Evolutionary conservation across 192 early-diverging fungal genomes (phyloP).

Genomic region (Coemansia biformis): DNA sequence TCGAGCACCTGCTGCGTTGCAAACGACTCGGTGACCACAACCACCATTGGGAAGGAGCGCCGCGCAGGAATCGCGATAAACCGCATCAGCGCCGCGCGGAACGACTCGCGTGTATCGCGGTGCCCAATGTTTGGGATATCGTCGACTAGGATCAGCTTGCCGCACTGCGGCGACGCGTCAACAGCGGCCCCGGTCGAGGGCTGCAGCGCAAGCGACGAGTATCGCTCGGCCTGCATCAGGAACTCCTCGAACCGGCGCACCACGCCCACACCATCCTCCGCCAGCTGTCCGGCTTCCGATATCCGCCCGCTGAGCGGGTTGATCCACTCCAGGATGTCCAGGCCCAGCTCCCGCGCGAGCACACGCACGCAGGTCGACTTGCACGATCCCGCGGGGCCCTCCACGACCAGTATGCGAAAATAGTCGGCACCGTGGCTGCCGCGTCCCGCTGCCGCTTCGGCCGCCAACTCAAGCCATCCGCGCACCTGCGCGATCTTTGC

Average conservation of each 20-base stretch:
- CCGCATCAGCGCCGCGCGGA: slow-evolving; percentile 44
- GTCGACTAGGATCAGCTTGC: slow-evolving; percentile 55
- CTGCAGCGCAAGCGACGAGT: slow-evolving; percentile 27
- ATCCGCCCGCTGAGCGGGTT: slow-evolving; percentile 35
- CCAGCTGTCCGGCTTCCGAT: slow-evolving; percentile 4
- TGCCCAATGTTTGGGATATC: slow-evolving; percentile 56
- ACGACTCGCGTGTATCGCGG: slow-evolving; percentile 49
- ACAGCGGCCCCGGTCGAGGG: too few relatives aligned
- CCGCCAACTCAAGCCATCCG: slow-evolving; percentile 51
- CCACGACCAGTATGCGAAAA: slow-evolving; percentile 54
- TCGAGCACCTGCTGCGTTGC: slow-evolving; percentile 23
- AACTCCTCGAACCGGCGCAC: slow-evolving; percentile 54
- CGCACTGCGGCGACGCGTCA: too few relatives aligned
- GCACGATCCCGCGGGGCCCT: slow-evolving; percentile 61
- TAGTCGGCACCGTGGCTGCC: background rate
- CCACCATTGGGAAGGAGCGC: slow-evolving; percentile 38
- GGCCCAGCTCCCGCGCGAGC: slow-evolving; percentile 50
- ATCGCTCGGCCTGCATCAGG: slow-evolving; percentile 52
- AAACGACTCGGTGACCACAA: slow-evolving; percentile 41
- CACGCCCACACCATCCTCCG: slow-evolving; percentile 31
- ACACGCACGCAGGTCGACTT: slow-evolving; percentile 59
- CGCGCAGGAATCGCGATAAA: slow-evolving; percentile 30
- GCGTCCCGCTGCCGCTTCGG: slow-evolving; percentile 14
- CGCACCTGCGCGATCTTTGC: slow-evolving; percentile 52
- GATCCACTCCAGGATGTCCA: slow-evolving; percentile 60